These are phyloP conservation scores for Daldinia decipiens DNA, from an alignment of 495 filamentous ascomycete genomes.

Conservation along the genomic window DNA sequence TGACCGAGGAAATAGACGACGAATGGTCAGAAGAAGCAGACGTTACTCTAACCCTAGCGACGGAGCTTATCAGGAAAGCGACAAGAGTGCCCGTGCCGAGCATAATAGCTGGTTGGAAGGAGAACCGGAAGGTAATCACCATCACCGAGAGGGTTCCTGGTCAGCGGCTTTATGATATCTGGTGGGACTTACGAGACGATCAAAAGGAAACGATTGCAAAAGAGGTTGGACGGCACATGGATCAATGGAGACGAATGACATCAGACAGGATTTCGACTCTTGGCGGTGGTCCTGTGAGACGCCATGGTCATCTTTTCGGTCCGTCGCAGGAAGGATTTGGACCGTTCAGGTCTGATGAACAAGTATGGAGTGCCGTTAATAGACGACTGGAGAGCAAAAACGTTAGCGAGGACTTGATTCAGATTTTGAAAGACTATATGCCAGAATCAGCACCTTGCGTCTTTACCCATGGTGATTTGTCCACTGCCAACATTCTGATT, in stretches of 20 bases:
- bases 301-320: slow-evolving; percentile 38
- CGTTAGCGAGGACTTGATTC: slow-evolving; percentile 24
- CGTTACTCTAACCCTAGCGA: slow-evolving; percentile 29
- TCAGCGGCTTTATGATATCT: slow-evolving; percentile 43
- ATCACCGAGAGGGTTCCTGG: slow-evolving; percentile 33
- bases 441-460: slow-evolving; percentile 42
- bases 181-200: slow-evolving; percentile 35
- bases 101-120: slow-evolving; percentile 44
- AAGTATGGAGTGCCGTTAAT: slow-evolving; percentile 35
- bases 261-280: slow-evolving; percentile 37
- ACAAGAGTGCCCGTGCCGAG: slow-evolving; percentile 36
- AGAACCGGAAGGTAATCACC: slow-evolving; percentile 41
- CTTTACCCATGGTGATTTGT: slow-evolving; percentile 45
- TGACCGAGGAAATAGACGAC: slow-evolving; percentile 39
- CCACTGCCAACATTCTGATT: slow-evolving; percentile 35
- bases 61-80: slow-evolving; percentile 18
- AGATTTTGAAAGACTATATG: slow-evolving; percentile 34
- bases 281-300: slow-evolving; percentile 28
- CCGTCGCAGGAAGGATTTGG: slow-evolving; percentile 25
- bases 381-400: slow-evolving; percentile 14
- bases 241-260: slow-evolving; percentile 30
- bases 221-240: slow-evolving; percentile 30
- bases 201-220: slow-evolving; percentile 36
- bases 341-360: slow-evolving; percentile 35
- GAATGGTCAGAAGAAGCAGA: slow-evolving; percentile 22